These are phyloP conservation scores for Cutaneotrichosporon sp. DNA, from an alignment of 1,284 basidiomycete species.

Conservation along the genomic window DNA sequence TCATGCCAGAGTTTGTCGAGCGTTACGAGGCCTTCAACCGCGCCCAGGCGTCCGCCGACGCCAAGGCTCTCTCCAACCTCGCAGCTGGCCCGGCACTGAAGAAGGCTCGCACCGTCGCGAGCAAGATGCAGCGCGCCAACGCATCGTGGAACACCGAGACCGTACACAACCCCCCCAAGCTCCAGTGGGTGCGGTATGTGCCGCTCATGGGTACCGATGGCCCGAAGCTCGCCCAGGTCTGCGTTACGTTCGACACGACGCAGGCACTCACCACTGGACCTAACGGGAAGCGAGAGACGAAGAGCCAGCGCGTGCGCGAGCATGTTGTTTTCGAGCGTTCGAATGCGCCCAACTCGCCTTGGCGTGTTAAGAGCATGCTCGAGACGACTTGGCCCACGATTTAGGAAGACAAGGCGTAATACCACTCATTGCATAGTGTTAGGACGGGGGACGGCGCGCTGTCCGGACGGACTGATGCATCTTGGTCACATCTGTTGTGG, in stretches of 20 bases:
- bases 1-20: neutral
- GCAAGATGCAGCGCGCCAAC: conserved; percentile 1
- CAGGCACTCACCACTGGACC: conserved; percentile 9
- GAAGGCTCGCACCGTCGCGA: conserved; percentile 8
- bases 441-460: neutral
- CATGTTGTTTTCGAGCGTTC: conserved; percentile 17
- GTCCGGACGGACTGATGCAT: neutral
- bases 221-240: conserved; percentile 12
- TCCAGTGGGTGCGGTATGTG: conserved; percentile 13
- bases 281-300: neutral
- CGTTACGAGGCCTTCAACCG: conserved; percentile 17
- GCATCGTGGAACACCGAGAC: conserved; percentile 11
- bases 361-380: conserved; percentile 13
- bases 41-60: conserved; percentile 17
- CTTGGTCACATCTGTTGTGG: conserved; percentile 1
- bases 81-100: conserved; percentile 10
- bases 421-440: conserved; percentile 14
- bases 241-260: conserved; percentile 18
- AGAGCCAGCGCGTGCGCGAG: conserved; percentile 14
- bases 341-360: neutral
- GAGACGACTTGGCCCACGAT: neutral
- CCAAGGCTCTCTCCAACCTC: neutral
- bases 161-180: conserved; percentile 5
- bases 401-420: neutral
- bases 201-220: conserved; percentile 7